Base-by-base conservation (phyloP, 2,329 filamentous ascomycete genomes). In the Helotiales sp. region DNA sequence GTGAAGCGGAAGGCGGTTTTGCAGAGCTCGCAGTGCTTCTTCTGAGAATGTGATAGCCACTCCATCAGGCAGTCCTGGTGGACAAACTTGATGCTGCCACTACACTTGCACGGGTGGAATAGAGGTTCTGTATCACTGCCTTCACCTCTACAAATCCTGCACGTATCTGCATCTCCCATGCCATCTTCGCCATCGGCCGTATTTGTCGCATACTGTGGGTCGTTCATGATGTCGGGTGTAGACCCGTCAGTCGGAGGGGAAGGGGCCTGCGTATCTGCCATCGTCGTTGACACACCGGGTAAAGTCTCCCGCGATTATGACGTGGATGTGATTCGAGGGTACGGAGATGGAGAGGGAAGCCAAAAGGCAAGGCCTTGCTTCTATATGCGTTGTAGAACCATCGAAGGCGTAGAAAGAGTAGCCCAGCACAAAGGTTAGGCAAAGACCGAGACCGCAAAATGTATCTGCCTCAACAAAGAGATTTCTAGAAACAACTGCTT, bases 11-110 rank as follows among this genome's bases (percentile, higher is more conserved):
- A 99, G 0, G 93, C 88, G 2, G 95, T 99, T 78, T 99, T 99
- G 85, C 95, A 99, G 33, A 99, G 86, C 78, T 99, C 95, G 80
- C 96, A 99, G 79, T 99, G 90, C 75, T 98, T 98, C 83, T 99
- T 99, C 73, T 99, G 93, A 1, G 95, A 98, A 74, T 99, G 96
- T 50, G 92, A 93, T 22, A 99, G 81, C 95, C 95, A 99, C 75
- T 98, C 93, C 89, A 99, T 96, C 75, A 99, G 78, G 73, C 95
- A 99, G 72, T 96, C 90, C 75, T 99, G 95, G 73, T 99, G 95
- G 61, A 99, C 95, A 70, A 89, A 96, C 77, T 96, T 97, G 77
- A 99, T 99, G 76, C 93, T 98, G 57, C 95, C 95, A 71, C 91
- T 97, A 78, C 95, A 99, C 79, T 97, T 97, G 86, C 95, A 99